A percentile compares a stretch with the other conserved stretches of the same genome.
Evolutionary conservation across 805 yeast genomes (phyloP).

Genomic region (Yarrowia alimentaria): DNA sequence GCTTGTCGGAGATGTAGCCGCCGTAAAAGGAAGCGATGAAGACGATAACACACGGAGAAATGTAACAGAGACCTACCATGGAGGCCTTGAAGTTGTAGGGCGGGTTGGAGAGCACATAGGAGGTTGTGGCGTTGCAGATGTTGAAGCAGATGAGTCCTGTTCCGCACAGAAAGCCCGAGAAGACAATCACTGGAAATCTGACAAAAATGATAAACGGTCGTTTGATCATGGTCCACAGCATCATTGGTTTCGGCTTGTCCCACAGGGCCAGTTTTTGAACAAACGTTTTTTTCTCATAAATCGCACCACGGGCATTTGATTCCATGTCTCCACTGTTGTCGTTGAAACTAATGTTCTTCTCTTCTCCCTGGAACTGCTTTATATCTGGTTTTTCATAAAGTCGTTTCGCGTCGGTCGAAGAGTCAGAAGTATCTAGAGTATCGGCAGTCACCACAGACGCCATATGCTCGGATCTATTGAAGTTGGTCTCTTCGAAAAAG

Average conservation of each 20-base stretch:
- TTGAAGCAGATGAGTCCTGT: constrained; percentile 26
- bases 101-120: constrained; percentile 1
- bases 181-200: constrained; percentile 9
- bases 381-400: no score
- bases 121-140: constrained; percentile 16
- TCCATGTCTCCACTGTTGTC: no score
- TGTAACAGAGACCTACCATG: constrained; percentile 23
- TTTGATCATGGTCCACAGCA: constrained; percentile 17
- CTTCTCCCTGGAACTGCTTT: background rate
- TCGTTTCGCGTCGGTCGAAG: no score
- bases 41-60: constrained; percentile 11
- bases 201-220: constrained; percentile 19
- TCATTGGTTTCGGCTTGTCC: constrained; percentile 13
- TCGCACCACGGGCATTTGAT: background rate
- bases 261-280: constrained; percentile 21
- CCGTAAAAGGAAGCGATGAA: constrained; percentile 3
- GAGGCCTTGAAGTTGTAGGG: constrained; percentile 27
- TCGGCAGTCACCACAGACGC: background rate
- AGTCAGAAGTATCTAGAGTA: background rate
- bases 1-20: constrained; percentile 15
- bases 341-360: background rate
- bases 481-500: constrained; percentile 28
- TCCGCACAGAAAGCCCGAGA: constrained; percentile 17
- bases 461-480: constrained; percentile 3
- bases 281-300: constrained; percentile 18